Conservation (phyloP, 179 eudicot genomes). For the Beta corolliflora region DNA sequence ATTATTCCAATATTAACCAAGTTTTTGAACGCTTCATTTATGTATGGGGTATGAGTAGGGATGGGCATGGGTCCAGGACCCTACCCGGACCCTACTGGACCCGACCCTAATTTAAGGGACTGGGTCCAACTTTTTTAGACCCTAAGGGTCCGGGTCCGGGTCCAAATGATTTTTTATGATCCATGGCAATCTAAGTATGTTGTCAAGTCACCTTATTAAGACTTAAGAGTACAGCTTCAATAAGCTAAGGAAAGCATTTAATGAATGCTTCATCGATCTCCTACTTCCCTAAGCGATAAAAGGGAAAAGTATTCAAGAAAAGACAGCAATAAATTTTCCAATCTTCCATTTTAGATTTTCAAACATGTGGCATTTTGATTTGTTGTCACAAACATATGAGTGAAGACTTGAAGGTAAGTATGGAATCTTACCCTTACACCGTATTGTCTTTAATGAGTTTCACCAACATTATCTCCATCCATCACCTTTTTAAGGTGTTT, state of each 20-base stretch:
- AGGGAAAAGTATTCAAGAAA: neutral
- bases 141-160: fast-evolving
- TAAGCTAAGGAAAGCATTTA: neutral
- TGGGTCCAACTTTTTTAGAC: no score
- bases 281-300: neutral
- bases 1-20: no score
- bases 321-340: neutral
- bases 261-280: neutral
- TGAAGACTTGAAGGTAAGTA: neutral
- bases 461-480: neutral
- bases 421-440: neutral
- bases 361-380: neutral
- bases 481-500: neutral
- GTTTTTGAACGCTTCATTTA: no score
- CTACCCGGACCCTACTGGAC: no score
- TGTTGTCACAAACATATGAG: neutral
- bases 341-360: neutral
- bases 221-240: neutral
- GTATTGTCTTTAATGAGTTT: neutral
- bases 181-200: neutral
- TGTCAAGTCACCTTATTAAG: neutral
- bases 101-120: no score
- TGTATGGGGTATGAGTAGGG: no score
- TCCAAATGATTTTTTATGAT: no score
- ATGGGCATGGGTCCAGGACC: no score